phyloP scores from a whole-genome alignment of 306 rosid species.

The Rubus idaeus region DNA sequence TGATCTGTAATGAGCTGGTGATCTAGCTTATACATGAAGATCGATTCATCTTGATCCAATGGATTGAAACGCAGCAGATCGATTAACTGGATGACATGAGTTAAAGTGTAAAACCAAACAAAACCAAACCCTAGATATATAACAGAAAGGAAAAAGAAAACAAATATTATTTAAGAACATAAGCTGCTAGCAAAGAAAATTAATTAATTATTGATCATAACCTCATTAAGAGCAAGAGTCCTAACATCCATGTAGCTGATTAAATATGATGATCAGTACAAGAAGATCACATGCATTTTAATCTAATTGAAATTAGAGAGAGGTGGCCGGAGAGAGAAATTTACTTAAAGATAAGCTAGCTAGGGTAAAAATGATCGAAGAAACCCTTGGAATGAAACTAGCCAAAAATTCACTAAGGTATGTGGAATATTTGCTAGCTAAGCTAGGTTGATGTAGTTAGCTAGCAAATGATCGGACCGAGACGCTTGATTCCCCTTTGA shows the following conservation, averaged over 20 bases:
- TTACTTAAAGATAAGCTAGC: not conserved
- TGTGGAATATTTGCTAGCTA: constrained; percentile 30
- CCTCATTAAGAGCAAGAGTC: not conserved
- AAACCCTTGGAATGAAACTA: constrained; percentile 10
- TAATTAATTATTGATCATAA: not conserved
- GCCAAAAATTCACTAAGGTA: constrained; percentile 25
- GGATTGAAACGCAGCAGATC: not conserved
- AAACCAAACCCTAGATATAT: constrained; percentile 2
- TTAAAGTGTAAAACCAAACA: not conserved
- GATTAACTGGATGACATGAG: not conserved
- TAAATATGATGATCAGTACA: constrained; percentile 6
- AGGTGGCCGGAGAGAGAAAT: not conserved
- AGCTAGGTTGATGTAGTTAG: constrained; percentile 16
- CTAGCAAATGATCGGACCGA: constrained; percentile 86
- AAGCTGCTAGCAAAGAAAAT: not conserved
- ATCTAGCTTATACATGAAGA: not conserved
- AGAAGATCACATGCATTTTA: not conserved
- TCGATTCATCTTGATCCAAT: not conserved
- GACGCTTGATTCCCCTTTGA: constrained; percentile 90
- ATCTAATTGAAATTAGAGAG: not conserved
- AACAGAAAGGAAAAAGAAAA: not conserved
- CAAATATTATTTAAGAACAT: not conserved
- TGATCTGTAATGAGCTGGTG: not conserved
- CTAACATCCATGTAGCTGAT: not conserved
- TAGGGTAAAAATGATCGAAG: not conserved